phyloP scores from a whole-genome alignment of 768 basidiomycete genomes.

The Lentinula lateritia region DNA sequence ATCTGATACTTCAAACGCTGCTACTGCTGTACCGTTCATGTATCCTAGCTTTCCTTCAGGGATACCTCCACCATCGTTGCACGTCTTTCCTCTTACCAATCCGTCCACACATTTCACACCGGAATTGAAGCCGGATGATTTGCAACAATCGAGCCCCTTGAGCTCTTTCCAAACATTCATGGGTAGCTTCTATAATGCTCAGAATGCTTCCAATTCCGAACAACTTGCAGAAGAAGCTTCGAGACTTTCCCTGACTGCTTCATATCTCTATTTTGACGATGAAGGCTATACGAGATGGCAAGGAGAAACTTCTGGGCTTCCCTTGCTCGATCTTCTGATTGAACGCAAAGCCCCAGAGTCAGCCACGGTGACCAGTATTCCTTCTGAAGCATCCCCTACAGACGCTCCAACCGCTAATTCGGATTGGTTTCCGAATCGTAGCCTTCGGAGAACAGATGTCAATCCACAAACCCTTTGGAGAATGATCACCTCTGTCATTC shows the following conservation, averaged over 20 bases:
- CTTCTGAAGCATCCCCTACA: slow-evolving; percentile 11
- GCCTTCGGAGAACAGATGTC: slow-evolving; percentile 64
- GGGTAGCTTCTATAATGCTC: slow-evolving; percentile 20
- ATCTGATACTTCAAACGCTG: slow-evolving; percentile 19
- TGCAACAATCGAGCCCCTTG: slow-evolving; percentile 41
- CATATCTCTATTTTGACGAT: slow-evolving; percentile 83
- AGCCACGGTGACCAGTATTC: slow-evolving; percentile 12
- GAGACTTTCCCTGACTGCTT: slow-evolving; percentile 64
- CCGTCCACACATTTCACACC: slow-evolving; percentile 73
- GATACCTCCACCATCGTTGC: slow-evolving; percentile 29
- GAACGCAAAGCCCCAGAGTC: slow-evolving; percentile 52
- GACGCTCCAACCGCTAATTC: slow-evolving; percentile 29
- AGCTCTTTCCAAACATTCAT: slow-evolving; percentile 36
- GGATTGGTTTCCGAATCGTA: slow-evolving; percentile 84
- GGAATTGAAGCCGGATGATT: slow-evolving; percentile 33
- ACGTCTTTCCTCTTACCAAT: slow-evolving; percentile 73
- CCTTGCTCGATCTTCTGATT: slow-evolving; percentile 77
- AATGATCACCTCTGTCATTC: slow-evolving; percentile 78
- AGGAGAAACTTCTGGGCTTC: slow-evolving; percentile 89
- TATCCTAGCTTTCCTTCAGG: slow-evolving; percentile 25
- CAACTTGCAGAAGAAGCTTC: slow-evolving; percentile 53
- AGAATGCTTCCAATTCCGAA: slow-evolving; percentile 27
- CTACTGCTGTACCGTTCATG: slow-evolving; percentile 35
- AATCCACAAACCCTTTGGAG: slow-evolving; percentile 89
- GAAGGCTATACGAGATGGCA: slow-evolving; percentile 88